Evolutionary conservation across 306 rosid species (phyloP), one percentile per base, ranked within the genome.

Genomic region (Prunus padus): DNA sequence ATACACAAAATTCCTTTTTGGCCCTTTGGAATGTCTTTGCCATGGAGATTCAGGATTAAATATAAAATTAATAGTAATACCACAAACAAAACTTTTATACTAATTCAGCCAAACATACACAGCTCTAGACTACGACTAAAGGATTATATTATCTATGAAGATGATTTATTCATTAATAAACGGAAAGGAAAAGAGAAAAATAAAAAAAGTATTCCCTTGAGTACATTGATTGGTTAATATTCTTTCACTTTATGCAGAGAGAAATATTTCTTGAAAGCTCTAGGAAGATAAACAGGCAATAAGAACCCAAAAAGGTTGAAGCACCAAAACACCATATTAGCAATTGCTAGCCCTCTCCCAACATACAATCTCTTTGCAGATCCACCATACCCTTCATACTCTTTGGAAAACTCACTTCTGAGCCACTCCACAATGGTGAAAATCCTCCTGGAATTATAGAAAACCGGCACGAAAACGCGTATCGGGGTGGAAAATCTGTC

Each of bases 271-370:
- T 86, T 89, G 49, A 96, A 92, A 79, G 91, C 98, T 67, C 61
- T 92, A 0, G 99, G 99, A 73, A 96, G 88, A 90, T 92, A 96
- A 72, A 96, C 84, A 64, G 98, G 99, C 78, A 96, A 75, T 40
- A 96, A 79, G 80, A 96, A 92, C 3, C 97, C 98, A 82, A 96
- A 92, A 33, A 96, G 87, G 84, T 96, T 96, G 81, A 85, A 96
- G 82, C 90, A 78, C 99, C 99, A 95, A 40, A 95, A 89, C 0
- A 79, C 91, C 98, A 96, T 85, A 10, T 92, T 96, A 12, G 89
- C 97, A 20, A 92, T 79, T 1, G 97, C 97, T 74, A 96, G 98
- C 15, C 40, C 90, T 80, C 90, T 86, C 20, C 98, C 99, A 12
- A 82, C 74, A 25, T 73, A 60, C 10, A 83, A 44, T 75, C 97